A percentile compares a stretch with the other conserved stretches of the same genome.
These are phyloP conservation scores for Mycena alexandri DNA, from an alignment of 768 basidiomycete species.

Conservation along the genomic window DNA sequence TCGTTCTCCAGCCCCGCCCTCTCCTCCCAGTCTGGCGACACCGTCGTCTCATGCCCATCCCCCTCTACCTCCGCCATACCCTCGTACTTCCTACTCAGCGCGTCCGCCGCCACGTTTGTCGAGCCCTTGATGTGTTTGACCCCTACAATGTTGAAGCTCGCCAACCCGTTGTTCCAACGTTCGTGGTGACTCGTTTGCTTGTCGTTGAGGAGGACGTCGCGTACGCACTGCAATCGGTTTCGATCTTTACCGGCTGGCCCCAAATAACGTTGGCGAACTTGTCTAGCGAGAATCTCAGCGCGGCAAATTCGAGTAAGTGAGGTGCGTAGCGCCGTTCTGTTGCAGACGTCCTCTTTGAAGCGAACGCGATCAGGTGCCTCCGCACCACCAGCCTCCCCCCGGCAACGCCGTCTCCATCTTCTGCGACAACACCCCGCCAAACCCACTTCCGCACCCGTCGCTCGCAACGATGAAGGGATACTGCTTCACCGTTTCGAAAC, in stretches of 20 bases:
- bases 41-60: slow-evolving; percentile 37
- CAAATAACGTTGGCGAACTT: slow-evolving; percentile 40
- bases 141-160: slow-evolving; percentile 36
- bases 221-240: slow-evolving; percentile 36
- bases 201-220: slow-evolving; percentile 40
- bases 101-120: slow-evolving; percentile 40
- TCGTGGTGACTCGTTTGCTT: slow-evolving; percentile 38
- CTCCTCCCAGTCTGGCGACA: slow-evolving; percentile 42
- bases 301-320: slow-evolving; percentile 49
- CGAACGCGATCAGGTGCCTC: slow-evolving; percentile 48
- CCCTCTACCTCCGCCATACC: slow-evolving; percentile 5
- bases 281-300: slow-evolving; percentile 26
- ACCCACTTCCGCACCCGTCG: slow-evolving; percentile 45
- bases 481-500: slow-evolving; percentile 43
- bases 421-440: slow-evolving; percentile 45
- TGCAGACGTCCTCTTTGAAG: slow-evolving; percentile 49
- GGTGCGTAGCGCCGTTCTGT: slow-evolving; percentile 47
- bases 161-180: slow-evolving; percentile 45
- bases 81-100: slow-evolving; percentile 37
- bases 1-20: slow-evolving; percentile 29
- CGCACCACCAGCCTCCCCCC: slow-evolving; percentile 28
- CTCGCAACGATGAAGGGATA: slow-evolving; percentile 44
- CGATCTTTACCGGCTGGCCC: slow-evolving; percentile 41
- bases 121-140: slow-evolving; percentile 39
- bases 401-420: slow-evolving; percentile 24